These are phyloP conservation scores for Phytophthora sojae DNA, from an alignment of 352 stramenopile genomes.

Conservation along the genomic window DNA sequence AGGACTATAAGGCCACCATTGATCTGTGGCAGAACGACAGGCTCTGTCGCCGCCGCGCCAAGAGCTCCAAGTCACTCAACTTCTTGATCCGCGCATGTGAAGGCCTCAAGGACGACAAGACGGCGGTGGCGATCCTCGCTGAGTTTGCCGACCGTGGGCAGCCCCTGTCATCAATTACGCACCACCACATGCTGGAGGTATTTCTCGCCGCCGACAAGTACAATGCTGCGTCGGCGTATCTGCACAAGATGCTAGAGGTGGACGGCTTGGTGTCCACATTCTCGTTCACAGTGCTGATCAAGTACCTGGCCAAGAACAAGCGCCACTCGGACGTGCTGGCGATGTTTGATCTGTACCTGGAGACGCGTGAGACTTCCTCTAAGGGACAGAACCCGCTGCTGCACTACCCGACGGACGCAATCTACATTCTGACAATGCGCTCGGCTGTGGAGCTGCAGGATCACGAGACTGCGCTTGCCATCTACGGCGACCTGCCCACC, in stretches of 20 bases:
- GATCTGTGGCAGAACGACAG: slow-evolving; percentile 65
- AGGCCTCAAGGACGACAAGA: slow-evolving; percentile 57
- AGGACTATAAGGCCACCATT: slow-evolving; percentile 61
- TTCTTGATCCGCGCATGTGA: slow-evolving; percentile 74
- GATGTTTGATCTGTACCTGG: slow-evolving; percentile 70
- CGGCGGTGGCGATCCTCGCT: slow-evolving; percentile 55
- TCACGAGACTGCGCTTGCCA: slow-evolving; percentile 65
- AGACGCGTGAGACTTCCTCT: slow-evolving; percentile 49
- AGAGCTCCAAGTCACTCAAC: slow-evolving; percentile 84
- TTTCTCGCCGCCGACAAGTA: slow-evolving; percentile 71
- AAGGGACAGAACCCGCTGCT: slow-evolving; percentile 65
- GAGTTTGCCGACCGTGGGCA: slow-evolving; percentile 72
- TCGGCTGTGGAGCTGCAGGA: slow-evolving; percentile 55
- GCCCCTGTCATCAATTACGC: slow-evolving; percentile 61
- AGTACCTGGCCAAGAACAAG: slow-evolving; percentile 56
- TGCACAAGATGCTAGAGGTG: slow-evolving; percentile 57
- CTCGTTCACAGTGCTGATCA: slow-evolving; percentile 80
- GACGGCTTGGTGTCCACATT: slow-evolving; percentile 66
- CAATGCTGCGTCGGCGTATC: slow-evolving; percentile 48
- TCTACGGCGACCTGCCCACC: slow-evolving; percentile 61
- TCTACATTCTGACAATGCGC: slow-evolving; percentile 72
- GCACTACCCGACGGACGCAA: slow-evolving; percentile 68
- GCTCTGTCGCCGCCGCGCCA: slow-evolving; percentile 67
- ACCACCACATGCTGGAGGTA: slow-evolving; percentile 81
- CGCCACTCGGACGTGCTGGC: slow-evolving; percentile 53